phyloP scores from a whole-genome alignment of 1,139 yeast genomes.

The Magnusiomyces paraingens region DNA sequence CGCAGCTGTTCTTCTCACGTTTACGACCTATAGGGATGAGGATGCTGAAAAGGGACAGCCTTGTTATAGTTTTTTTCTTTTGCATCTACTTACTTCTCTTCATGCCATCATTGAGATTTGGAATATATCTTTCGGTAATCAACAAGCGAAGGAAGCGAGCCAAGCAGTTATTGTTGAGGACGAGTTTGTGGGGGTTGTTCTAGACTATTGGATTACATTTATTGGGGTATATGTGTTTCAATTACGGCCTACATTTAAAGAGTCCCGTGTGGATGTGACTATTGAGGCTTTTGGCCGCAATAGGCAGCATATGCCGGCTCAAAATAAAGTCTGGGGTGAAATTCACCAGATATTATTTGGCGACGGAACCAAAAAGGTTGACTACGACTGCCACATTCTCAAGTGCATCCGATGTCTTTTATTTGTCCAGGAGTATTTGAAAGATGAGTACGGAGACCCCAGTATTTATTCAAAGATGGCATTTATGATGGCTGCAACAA shows the following conservation, averaged over 20 bases:
- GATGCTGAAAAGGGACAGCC: constrained; percentile 18
- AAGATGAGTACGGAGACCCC: too few species aligned
- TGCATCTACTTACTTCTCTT: constrained; percentile 29
- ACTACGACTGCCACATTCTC: too few species aligned
- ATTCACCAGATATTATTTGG: too few species aligned
- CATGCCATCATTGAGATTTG: constrained; percentile 28
- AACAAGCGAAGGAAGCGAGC: not conserved
- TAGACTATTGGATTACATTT: constrained; percentile 21
- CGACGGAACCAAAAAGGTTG: too few species aligned
- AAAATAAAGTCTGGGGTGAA: too few species aligned
- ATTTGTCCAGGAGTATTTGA: not conserved
- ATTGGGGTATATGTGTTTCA: constrained; percentile 23
- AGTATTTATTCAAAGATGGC: too few species aligned
- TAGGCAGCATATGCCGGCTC: too few species aligned
- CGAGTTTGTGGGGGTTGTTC: constrained; percentile 13
- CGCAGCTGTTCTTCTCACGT: constrained; percentile 1
- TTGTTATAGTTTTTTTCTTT: constrained; percentile 26
- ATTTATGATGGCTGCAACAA: too few species aligned
- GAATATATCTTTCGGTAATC: constrained; percentile 6
- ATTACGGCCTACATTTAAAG: constrained; percentile 22
- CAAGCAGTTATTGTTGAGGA: not conserved
- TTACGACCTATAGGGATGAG: constrained; percentile 24
- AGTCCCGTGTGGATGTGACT: too few species aligned
- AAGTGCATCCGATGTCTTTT: not conserved
- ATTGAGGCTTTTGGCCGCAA: too few species aligned